Conservation (phyloP, 371 early-diverging fungal genomes). For the Catenaria anguillulae region DNA sequence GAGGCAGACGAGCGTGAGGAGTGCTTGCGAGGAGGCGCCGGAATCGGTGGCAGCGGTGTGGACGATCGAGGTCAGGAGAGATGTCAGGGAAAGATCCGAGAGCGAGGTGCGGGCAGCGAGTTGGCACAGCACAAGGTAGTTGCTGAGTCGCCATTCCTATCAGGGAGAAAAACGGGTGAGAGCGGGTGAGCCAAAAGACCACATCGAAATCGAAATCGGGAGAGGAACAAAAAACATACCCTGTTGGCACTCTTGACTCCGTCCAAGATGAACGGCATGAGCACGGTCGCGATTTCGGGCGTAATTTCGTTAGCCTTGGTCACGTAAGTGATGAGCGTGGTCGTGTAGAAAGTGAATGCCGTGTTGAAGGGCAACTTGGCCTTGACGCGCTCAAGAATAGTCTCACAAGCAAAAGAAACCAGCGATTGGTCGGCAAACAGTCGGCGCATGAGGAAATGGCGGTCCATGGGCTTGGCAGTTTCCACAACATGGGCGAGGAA, state of each 20-base stretch:
- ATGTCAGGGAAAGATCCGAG: slow-evolving; percentile 13
- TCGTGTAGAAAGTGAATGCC: slow-evolving; percentile 48
- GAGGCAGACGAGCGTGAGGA: slow-evolving; percentile 15
- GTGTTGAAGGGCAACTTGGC: slow-evolving; percentile 32
- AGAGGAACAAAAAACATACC: slow-evolving; percentile 20
- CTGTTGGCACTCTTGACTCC: slow-evolving; percentile 25
- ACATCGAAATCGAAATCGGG: slow-evolving; percentile 17
- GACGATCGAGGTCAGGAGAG: slow-evolving; percentile 8
- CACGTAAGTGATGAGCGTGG: slow-evolving; percentile 42
- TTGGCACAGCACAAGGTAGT: slow-evolving; percentile 20
- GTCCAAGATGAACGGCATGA: slow-evolving; percentile 44
- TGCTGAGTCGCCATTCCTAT: slow-evolving; percentile 14
- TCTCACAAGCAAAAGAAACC: slow-evolving; percentile 42
- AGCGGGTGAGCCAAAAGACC: background rate
- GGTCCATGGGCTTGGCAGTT: slow-evolving; percentile 39
- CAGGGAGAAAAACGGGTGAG: background rate
- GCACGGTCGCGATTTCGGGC: slow-evolving; percentile 27
- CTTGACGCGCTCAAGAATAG: slow-evolving; percentile 24
- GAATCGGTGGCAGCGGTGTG: background rate
- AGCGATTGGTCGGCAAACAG: background rate
- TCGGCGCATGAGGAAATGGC: slow-evolving; percentile 25
- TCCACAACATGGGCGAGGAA: slow-evolving; percentile 47
- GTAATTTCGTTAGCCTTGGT: slow-evolving; percentile 28
- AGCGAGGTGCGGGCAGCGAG: slow-evolving; percentile 16
- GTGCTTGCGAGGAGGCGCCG: too few species aligned